Conservation (phyloP, 169 alveolate species). For the Plasmodium fragile region DNA sequence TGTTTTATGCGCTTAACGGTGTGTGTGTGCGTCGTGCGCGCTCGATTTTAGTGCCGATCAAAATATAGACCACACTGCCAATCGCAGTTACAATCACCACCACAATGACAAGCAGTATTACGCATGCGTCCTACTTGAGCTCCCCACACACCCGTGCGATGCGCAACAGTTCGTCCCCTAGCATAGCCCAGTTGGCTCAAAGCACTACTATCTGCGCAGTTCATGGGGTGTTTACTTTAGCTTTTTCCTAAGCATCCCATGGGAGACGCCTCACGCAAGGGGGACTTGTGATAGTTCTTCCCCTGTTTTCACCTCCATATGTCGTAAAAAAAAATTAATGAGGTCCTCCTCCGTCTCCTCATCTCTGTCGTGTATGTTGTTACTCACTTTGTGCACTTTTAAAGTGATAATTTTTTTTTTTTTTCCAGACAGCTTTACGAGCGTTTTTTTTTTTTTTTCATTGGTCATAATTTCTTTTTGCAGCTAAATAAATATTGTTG, state of each 20-base stretch:
- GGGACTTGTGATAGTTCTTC: neutral
- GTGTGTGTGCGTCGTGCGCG: neutral
- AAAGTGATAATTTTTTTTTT: neutral
- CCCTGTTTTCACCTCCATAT: neutral
- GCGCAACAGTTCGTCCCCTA: neutral
- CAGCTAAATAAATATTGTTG: neutral
- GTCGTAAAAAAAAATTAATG: conserved; percentile 11
- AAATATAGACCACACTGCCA: neutral
- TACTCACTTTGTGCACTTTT: neutral
- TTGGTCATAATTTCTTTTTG: neutral
- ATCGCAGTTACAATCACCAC: neutral
- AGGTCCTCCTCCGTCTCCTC: conserved; percentile 17
- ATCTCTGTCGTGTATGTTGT: neutral
- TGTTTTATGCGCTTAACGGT: neutral
- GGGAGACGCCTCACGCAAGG: neutral
- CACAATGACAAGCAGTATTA: neutral
- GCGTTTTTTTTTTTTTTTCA: conserved; percentile 3
- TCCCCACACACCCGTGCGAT: neutral
- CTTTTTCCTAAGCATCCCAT: neutral
- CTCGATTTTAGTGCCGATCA: neutral
- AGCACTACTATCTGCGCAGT: neutral
- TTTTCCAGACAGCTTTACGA: conserved; percentile 14
- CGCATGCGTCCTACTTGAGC: neutral
- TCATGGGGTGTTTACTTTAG: neutral
- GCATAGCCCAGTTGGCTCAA: neutral